Evolutionary conservation across 2,329 filamentous ascomycete species (phyloP).

Genomic region (Fusarium verticillioides): DNA sequence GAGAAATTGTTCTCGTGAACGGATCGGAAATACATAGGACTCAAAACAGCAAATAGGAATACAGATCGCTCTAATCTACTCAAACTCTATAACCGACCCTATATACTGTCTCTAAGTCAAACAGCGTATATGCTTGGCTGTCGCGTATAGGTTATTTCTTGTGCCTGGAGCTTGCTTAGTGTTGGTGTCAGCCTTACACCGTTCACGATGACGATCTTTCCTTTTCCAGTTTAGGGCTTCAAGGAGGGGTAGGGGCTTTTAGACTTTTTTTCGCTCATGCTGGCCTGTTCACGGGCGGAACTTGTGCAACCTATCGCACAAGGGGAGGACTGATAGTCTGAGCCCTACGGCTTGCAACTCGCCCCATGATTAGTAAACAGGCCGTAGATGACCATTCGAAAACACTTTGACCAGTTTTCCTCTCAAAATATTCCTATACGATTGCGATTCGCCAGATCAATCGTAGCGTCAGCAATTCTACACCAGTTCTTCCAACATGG

Average conservation of each 20-base stretch:
- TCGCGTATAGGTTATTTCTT: background rate
- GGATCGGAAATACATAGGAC: too few species aligned
- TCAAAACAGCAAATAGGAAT: too few species aligned
- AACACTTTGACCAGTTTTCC: fast-evolving
- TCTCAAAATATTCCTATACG: background rate
- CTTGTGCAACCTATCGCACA: background rate
- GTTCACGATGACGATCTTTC: background rate
- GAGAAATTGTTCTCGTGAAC: too few species aligned
- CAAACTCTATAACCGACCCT: too few species aligned
- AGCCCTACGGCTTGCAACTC: background rate
- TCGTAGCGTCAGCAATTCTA: background rate
- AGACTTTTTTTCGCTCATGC: background rate
- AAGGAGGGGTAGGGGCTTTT: background rate
- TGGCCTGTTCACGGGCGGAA: background rate
- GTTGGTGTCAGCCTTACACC: background rate
- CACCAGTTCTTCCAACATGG: background rate
- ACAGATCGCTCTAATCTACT: too few species aligned
- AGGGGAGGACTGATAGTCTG: background rate
- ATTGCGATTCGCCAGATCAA: background rate
- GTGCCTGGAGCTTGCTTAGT: background rate
- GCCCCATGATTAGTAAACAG: background rate
- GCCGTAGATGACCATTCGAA: background rate
- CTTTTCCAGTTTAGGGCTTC: background rate
- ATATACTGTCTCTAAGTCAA: too few species aligned
- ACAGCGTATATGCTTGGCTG: background rate